Base-by-base conservation (phyloP, 1,284 basidiomycete species). In the Melampsora abietis-canadensis region DNA sequence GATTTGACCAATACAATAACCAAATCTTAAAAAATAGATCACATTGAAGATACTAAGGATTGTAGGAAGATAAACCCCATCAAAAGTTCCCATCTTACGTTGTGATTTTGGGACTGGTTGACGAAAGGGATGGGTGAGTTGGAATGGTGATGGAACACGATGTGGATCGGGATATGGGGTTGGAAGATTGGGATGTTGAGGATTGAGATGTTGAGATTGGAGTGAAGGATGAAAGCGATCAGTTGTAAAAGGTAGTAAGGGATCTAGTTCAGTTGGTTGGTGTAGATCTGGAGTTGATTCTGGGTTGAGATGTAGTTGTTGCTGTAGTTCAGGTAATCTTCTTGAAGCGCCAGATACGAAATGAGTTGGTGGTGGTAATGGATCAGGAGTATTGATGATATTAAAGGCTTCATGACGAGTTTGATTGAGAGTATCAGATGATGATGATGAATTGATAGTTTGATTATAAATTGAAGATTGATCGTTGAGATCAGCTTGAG, bases 41-140 rank as follows among this genome's bases (percentile, higher is more conserved):
- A 74, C 54, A 54, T 74, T 74, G 27, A 74, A 74, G 70, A 74
- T 66, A 24, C 54, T 74, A 17, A 74, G 64, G 64, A 74, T 57
- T 6, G 70, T 74, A 44, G 70, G 70, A 15, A 74, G 63, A 51
- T 65, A 74, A 14, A 74, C 62, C 4, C 70, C 70, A 57, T 74
- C 64, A 47, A 74, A 74, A 7, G 70, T 74, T n/a, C 54, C 47
- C 14, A 74, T 61, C 19, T 30, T 27, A 4, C 59, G 17, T 31
- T 27, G 59, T 34, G 24, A 27, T 46, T 59, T 66, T 8, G 40
- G 19, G 4, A n/a, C 5, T 1, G 30, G 61, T 19, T n/a, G 19
- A n/a, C n/a, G 44, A 61, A 27, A 57, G 2, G 67, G 34, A 54
- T 54, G 19, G 21, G 6, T 6, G 14, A 21, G 51, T 54, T 10